Evolutionary conservation across 371 early-diverging fungal genomes (phyloP), one percentile per base, ranked within the genome.

Genomic region (Mucor velutinosus): DNA sequence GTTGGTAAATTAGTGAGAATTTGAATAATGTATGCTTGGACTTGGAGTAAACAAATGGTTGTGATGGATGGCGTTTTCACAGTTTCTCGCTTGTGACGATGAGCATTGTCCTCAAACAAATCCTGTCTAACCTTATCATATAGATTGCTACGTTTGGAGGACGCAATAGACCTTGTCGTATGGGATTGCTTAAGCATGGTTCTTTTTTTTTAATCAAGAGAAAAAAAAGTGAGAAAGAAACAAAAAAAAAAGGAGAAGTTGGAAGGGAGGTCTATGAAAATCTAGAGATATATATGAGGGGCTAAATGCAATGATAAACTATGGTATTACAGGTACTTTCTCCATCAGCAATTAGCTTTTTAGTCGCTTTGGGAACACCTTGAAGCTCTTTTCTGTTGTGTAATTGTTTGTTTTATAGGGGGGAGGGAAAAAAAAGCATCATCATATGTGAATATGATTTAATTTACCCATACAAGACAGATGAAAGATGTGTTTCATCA

Each of bases 21-120:
- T 41, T 80, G 71, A 62, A 80, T 71, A 60, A 77, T 47, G 21
- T 63, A 66, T 15, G 76, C 77, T 66, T 80, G 73, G 2, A 73
- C 27, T 35, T 80, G 77, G n/a, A 80, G 66, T 37, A 80, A 58
- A 23, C 71, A 62, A 37, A 80, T 75, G 27, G 80, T 67, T 14
- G 76, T 80, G 27, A 77, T 68, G 1, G 80, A 79, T 23, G 80
- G 80, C 35, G 65, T 59, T 29, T 39, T 27, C 5, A 27, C n/a
- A 0, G 39, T 37, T 27, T 53, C 53, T 2, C 62, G 19, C 23
- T 23, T 56, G 29, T 41, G 39, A 30, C 23, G 17, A 6, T 60
- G n/a, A 19, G 37, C 19, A 1, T 14, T 23, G 21, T 60, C 37
- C 27, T 65, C 65, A 65, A 70, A 70, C 17, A 65, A 8, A 47